Percentiles rank a stretch among this genome's conserved stretches.
Evolutionary conservation across 345 rosid species (phyloP).

Genomic region (Gossypium bickii): DNA sequence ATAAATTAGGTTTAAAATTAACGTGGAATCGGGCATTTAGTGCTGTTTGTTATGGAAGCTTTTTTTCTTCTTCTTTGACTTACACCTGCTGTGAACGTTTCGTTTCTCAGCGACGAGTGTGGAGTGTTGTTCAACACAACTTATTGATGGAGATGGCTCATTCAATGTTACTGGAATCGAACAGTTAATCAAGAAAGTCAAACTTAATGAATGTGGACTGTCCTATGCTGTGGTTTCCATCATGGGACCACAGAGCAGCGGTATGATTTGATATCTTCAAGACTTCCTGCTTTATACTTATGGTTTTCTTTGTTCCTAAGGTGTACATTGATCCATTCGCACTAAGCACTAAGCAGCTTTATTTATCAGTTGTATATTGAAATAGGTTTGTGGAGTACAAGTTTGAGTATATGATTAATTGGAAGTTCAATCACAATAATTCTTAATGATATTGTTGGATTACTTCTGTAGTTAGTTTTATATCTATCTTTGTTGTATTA

Average conservation of each 20-base stretch:
- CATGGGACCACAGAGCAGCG: conserved; percentile 99
- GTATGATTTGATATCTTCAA: conserved; percentile 39
- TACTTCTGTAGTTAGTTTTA: background rate
- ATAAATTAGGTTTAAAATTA: background rate
- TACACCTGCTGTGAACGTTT: background rate
- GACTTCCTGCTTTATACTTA: background rate
- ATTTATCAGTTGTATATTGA: background rate
- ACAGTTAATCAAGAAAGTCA: conserved; percentile 65
- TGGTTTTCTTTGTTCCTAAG: background rate
- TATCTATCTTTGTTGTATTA: background rate
- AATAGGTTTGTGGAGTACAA: background rate
- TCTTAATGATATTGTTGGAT: too few relatives aligned
- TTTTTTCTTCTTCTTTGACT: background rate
- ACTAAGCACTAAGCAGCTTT: background rate
- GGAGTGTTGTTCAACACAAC: conserved; percentile 74
- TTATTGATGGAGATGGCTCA: conserved; percentile 84
- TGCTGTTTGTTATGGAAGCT: background rate
- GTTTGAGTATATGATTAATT: background rate
- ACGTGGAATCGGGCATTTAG: background rate
- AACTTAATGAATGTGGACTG: conserved; percentile 74
- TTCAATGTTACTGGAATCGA: conserved; percentile 71
- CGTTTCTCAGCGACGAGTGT: conserved; percentile 35
- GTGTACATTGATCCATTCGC: background rate
- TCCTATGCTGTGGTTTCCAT: conserved; percentile 94
- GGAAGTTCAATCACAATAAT: background rate